phyloP scores from a whole-genome alignment of 176 grass and related monocot genomes.

The Carex cristatella region DNA sequence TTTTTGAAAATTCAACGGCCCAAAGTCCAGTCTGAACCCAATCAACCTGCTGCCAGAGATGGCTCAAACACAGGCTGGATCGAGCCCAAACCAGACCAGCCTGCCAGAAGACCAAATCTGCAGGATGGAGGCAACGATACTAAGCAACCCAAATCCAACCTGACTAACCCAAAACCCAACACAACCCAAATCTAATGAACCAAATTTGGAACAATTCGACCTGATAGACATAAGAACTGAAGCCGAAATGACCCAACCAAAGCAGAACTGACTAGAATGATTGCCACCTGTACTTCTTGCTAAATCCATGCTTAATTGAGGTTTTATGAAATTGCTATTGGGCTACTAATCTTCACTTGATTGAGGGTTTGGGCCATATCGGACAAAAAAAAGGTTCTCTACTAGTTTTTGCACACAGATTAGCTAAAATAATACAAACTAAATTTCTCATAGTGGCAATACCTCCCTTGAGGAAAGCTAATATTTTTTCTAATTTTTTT shows the following conservation, averaged over 20 bases:
- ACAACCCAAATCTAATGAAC: background rate
- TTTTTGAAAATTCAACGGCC: background rate
- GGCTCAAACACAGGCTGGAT: background rate
- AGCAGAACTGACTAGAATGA: background rate
- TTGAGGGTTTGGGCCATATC: background rate
- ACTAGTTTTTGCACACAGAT: background rate
- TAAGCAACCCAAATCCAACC: background rate
- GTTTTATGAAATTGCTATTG: background rate
- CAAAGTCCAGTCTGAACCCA: background rate
- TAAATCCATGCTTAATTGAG: background rate
- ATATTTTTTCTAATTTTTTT: constrained; percentile 3
- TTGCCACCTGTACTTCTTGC: background rate
- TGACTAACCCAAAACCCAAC: background rate
- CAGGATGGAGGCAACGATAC: background rate
- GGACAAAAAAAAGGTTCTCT: background rate
- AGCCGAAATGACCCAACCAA: background rate
- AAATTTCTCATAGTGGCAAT: background rate
- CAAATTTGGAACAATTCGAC: background rate
- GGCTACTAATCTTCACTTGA: background rate
- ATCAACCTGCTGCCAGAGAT: background rate
- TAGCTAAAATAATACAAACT: background rate
- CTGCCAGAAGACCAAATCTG: background rate
- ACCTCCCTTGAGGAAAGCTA: background rate
- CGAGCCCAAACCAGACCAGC: background rate
- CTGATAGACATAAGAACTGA: background rate